Conservation (phyloP, 2,329 filamentous ascomycete species). For the Lasiodiplodia theobromae region DNA sequence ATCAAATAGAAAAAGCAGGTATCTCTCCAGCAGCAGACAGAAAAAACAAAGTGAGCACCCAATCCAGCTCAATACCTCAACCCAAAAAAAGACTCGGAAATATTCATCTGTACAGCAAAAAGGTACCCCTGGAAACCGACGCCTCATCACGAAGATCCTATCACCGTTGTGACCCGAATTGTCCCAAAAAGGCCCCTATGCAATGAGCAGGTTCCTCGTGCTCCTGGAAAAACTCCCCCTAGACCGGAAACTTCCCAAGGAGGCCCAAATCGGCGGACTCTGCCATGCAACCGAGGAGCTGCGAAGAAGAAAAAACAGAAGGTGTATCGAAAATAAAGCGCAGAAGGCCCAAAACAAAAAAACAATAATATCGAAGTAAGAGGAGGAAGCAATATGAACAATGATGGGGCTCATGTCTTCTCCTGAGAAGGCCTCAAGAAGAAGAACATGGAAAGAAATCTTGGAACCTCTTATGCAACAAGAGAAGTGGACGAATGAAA, state of each 20-base stretch:
- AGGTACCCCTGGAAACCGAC: background rate
- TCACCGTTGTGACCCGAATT: background rate
- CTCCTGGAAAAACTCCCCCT: background rate
- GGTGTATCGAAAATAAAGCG: background rate
- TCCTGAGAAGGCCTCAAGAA: background rate
- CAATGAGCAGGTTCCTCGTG: background rate
- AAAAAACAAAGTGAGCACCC: background rate
- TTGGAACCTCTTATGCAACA: constrained; percentile 5
- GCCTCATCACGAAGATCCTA: background rate
- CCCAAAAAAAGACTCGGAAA: background rate
- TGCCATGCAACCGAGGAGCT: constrained; percentile 20
- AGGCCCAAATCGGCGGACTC: no score
- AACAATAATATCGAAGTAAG: background rate
- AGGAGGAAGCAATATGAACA: constrained; percentile 12
- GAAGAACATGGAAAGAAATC: constrained; percentile 23
- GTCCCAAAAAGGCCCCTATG: constrained; percentile 10
- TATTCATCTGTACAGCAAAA: background rate
- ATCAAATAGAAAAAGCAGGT: background rate
- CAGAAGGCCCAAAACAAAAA: constrained; percentile 23
- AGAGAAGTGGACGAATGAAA: background rate
- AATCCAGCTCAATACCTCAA: background rate
- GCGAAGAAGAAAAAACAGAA: background rate
- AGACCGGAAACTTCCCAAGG: no score
- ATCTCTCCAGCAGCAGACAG: constrained; percentile 5
- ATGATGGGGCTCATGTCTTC: background rate